phyloP scores from a whole-genome alignment of 306 rosid genomes.

The Fagus sylvatica region DNA sequence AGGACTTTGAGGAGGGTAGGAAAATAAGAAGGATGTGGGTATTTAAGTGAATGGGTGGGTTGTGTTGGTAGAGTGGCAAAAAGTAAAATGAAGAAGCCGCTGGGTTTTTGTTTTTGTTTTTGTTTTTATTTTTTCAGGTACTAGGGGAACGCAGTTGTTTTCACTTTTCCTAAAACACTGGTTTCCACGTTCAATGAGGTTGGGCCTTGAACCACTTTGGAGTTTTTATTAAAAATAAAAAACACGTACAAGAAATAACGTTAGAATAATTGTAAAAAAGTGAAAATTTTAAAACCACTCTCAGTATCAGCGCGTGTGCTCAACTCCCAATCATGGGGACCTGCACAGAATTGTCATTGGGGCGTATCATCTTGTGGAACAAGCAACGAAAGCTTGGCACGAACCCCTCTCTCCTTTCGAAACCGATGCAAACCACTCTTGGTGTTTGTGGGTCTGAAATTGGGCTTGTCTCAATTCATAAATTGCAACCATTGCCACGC shows the following conservation, averaged over 20 bases:
- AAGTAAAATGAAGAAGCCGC: constrained; percentile 35
- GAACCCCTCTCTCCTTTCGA: too few species aligned
- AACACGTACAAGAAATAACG: not conserved
- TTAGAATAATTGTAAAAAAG: too few species aligned
- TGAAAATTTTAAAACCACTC: not conserved
- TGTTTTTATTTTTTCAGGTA: constrained; percentile 14
- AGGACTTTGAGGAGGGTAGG: not conserved
- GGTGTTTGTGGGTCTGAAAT: not conserved
- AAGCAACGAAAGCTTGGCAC: not conserved
- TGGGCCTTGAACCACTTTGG: constrained; percentile 30
- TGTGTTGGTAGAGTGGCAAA: not conserved
- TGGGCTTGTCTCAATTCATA: not conserved
- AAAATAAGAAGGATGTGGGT: constrained; percentile 10
- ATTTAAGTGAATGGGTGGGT: constrained; percentile 15
- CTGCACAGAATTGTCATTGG: constrained; percentile 27
- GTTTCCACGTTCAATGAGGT: constrained; percentile 59
- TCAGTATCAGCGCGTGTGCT: not conserved
- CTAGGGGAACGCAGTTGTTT: constrained; percentile 54
- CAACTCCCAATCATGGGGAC: constrained; percentile 34
- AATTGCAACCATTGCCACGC: constrained; percentile 18
- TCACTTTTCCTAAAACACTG: constrained; percentile 32
- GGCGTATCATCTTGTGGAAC: constrained; percentile 22
- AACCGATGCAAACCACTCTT: constrained; percentile 2
- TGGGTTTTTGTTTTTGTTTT: constrained; percentile 32
- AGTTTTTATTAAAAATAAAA: not conserved